Conservation (phyloP, 2,329 filamentous ascomycete species). For the Parasarocladium wereldwijsianum region DNA sequence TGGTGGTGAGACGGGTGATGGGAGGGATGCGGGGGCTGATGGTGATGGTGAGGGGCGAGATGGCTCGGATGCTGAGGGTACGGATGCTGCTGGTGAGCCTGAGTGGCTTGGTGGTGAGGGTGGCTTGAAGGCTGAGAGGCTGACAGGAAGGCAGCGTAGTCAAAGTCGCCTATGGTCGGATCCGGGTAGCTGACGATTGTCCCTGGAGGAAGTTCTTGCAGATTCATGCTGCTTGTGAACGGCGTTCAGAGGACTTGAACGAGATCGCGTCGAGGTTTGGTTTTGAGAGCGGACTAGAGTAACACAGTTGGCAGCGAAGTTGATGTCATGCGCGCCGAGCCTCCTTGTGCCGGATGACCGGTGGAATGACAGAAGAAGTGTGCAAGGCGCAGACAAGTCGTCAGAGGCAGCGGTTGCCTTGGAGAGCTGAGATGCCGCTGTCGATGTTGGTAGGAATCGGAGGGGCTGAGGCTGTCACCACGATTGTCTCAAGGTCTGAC, state of each 20-base stretch:
- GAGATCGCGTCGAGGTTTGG: neutral
- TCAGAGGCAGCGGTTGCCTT: too few relatives aligned
- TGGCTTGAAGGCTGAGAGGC: neutral
- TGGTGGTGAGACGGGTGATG: slow-evolving; percentile 1
- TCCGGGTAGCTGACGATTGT: slow-evolving; percentile 15
- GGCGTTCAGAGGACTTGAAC: neutral
- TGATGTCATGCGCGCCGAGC: too few relatives aligned
- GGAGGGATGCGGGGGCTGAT: slow-evolving; percentile 2
- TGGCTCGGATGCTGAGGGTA: slow-evolving; percentile 4
- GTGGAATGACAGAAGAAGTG: too few relatives aligned
- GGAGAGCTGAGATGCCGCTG: too few relatives aligned
- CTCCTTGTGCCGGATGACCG: too few relatives aligned
- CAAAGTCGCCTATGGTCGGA: slow-evolving; percentile 20
- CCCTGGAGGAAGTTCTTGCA: slow-evolving; percentile 12
- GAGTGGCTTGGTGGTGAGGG: neutral
- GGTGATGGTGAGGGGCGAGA: slow-evolving; percentile 2
- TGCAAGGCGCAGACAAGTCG: too few relatives aligned
- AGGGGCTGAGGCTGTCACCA: too few relatives aligned
- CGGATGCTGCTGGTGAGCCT: neutral
- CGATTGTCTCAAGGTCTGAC: too few relatives aligned
- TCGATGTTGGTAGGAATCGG: slow-evolving; percentile 1
- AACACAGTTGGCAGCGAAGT: slow-evolving; percentile 3
- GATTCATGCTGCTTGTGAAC: slow-evolving; percentile 12
- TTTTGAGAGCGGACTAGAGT: slow-evolving; percentile 1
- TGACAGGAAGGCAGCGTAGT: slow-evolving; percentile 24